These are phyloP conservation scores for Caloboletus firmus DNA, from an alignment of 1,284 basidiomycete species.

Conservation along the genomic window DNA sequence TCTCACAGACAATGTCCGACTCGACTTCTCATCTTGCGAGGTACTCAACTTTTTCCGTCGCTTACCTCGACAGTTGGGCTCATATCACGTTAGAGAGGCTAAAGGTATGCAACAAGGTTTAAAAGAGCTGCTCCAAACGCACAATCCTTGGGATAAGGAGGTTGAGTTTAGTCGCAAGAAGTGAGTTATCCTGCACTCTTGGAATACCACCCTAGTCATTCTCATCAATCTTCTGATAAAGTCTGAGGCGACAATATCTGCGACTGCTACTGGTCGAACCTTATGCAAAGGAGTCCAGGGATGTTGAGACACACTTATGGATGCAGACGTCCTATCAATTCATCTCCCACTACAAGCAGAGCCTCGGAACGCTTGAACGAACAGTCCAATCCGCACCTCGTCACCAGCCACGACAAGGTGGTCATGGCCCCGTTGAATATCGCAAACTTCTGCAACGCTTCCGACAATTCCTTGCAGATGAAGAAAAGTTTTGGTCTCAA, in stretches of 20 bases:
- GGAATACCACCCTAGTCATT: neutral
- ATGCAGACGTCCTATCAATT: slow-evolving; percentile 88
- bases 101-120: slow-evolving; percentile 64
- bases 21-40: slow-evolving; percentile 29
- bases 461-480: slow-evolving; percentile 79
- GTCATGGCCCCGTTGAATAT: slow-evolving; percentile 69
- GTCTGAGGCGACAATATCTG: slow-evolving; percentile 76
- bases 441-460: slow-evolving; percentile 87
- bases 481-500: slow-evolving; percentile 86
- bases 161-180: slow-evolving; percentile 82
- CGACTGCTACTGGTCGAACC: slow-evolving; percentile 75
- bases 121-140: slow-evolving; percentile 68
- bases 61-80: neutral
- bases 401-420: slow-evolving; percentile 42
- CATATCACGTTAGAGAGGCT: slow-evolving; percentile 55
- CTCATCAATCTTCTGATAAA: slow-evolving; percentile 32
- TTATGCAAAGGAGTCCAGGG: slow-evolving; percentile 72
- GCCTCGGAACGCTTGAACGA: slow-evolving; percentile 68
- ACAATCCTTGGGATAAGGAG: slow-evolving; percentile 79
- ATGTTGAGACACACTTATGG: slow-evolving; percentile 85
- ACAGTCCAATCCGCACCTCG: slow-evolving; percentile 48
- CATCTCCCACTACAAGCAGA: slow-evolving; percentile 82
- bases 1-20: slow-evolving; percentile 29
- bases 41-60: slow-evolving; percentile 7
- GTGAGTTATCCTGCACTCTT: slow-evolving; percentile 45